Evolutionary conservation across 768 basidiomycete genomes (phyloP).

Genomic region (Tephrocybe rancida): DNA sequence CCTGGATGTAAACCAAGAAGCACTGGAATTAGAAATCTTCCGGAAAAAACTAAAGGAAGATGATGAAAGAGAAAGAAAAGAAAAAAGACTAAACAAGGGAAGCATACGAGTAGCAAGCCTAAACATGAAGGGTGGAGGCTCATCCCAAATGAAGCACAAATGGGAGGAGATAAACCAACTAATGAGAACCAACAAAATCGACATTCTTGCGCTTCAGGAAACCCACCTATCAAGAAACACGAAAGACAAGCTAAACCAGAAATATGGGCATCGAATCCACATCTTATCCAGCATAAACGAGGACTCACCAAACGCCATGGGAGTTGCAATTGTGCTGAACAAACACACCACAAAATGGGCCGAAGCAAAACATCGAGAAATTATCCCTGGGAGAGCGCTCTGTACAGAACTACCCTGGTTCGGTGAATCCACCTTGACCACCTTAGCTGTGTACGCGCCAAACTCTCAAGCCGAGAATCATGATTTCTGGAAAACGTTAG

Average conservation of each 20-base stretch:
- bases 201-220: conserved; percentile 31
- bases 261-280: conserved; percentile 14
- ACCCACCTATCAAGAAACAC: conserved; percentile 27
- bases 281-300: conserved; percentile 20
- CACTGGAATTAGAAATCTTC: no score
- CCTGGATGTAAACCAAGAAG: no score
- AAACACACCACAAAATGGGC: conserved; percentile 23
- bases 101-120: conserved; percentile 19
- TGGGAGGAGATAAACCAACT: conserved; percentile 29
- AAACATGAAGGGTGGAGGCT: conserved; percentile 25
- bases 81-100: conserved; percentile 9
- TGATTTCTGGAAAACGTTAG: conserved; percentile 27
- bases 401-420: background rate
- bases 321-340: conserved; percentile 37
- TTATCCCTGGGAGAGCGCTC: background rate
- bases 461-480: conserved; percentile 27
- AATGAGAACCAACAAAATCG: conserved; percentile 25
- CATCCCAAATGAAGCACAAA: conserved; percentile 14
- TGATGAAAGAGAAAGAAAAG: no score
- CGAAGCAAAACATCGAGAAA: background rate
- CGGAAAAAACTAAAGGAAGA: no score
- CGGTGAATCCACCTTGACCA: conserved; percentile 11
- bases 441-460: conserved; percentile 39
- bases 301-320: conserved; percentile 21
- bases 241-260: background rate